Percentiles rank a stretch among this genome's conserved stretches.
Conservation (phyloP, 306 rosid species). For the Pyrus bretschneideri region DNA sequence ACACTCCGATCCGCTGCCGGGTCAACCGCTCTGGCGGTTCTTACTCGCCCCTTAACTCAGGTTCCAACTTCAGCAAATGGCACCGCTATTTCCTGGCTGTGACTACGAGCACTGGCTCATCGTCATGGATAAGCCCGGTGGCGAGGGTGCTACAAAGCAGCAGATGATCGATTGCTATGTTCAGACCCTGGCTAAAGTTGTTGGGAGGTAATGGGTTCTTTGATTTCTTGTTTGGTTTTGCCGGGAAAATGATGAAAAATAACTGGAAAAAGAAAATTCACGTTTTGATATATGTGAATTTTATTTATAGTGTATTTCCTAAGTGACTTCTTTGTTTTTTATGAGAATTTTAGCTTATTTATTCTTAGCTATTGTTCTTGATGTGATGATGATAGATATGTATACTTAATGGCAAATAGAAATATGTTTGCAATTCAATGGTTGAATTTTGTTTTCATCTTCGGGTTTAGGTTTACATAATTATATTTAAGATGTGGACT, state of each 20-base stretch:
- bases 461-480: neutral
- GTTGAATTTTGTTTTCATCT: neutral
- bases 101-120: conserved; percentile 97
- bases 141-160: conserved; percentile 67
- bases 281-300: neutral
- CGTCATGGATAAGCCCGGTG: conserved; percentile 91
- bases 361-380: neutral
- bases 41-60: conserved; percentile 83
- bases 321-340: neutral
- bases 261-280: neutral
- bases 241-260: neutral
- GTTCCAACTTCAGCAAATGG: conserved; percentile 76
- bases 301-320: neutral
- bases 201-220: conserved; percentile 48
- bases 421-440: neutral
- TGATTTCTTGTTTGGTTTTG: neutral
- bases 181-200: conserved; percentile 62
- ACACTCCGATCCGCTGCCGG: conserved; percentile 56
- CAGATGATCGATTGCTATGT: conserved; percentile 81
- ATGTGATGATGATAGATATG: neutral
- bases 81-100: conserved; percentile 93
- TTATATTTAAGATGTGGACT: neutral
- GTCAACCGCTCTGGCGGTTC: conserved; percentile 52
- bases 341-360: neutral
- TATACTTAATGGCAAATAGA: neutral